Evolutionary conservation across 2,329 filamentous ascomycete genomes (phyloP), one percentile per base, ranked within the genome.

Genomic region (Macrophomina phaseolina): DNA sequence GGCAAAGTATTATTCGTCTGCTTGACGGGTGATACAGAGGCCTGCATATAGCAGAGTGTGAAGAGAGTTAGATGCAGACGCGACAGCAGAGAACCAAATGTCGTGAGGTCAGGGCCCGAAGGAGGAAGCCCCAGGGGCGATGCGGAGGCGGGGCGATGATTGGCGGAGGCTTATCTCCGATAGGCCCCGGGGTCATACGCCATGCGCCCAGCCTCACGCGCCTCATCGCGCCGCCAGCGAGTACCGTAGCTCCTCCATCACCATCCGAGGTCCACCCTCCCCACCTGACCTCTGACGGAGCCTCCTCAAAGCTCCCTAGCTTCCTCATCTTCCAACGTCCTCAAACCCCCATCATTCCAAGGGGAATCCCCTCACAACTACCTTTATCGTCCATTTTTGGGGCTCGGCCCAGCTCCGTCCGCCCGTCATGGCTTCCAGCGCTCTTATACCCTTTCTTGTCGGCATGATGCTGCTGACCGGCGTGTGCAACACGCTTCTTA

Each of bases 381-480:
- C 32, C 58, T 38, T 28, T 45, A 46, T 14, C 53, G 23, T 4
- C 53, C 36, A 12, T 45, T 23, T 28, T 34, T 5, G 38, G 53
- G 36, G 51, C 52, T 55, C 52, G 8, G 52, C 12, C 34, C 56
- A 61, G 42, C 56, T 61, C 42, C 45, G 18, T 28, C n/a, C 28
- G 58, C 42, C 42, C 69, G 78, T 58, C 71, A 96, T 97, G 91
- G 86, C 90, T 72, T 84, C 86, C 71, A 88, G 87, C 77, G 87
- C 87, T 45, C 77, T 93, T 65, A 87, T 98, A 68, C 93, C 93
- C 45, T 86, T 97, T 75, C 85, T 98, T 70, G 93, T 98, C 79
- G 90, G 86, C 73, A 96, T 97, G 92, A 98, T 98, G 94, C 85
- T 98, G 76, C 82, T 97, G 76, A 97, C 94, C 30, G 94, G 94